Percentiles rank a stretch among this genome's conserved stretches.
Conservation (phyloP, 2,329 filamentous ascomycete species). For the Gremmenia infestans region DNA sequence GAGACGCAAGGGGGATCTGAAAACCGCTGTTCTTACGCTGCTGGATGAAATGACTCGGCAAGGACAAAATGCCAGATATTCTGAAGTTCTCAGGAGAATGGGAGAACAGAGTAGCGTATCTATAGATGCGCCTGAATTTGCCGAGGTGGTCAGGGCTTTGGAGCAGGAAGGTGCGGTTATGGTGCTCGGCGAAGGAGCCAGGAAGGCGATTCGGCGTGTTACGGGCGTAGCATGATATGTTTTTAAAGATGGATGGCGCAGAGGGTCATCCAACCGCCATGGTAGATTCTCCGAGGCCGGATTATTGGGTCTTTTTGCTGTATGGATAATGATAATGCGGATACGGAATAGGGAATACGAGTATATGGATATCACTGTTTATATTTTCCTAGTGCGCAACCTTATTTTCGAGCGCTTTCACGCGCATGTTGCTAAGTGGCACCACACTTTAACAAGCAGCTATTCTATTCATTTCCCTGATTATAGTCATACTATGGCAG, state of each 20-base stretch:
- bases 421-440: too few species aligned
- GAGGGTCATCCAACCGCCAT: background rate
- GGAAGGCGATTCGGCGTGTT: conserved; percentile 75
- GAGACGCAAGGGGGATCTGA: conserved; percentile 76
- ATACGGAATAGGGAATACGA: too few species aligned
- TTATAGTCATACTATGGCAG: too few species aligned
- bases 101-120: conserved; percentile 65
- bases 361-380: too few species aligned
- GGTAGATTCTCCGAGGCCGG: background rate
- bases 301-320: background rate
- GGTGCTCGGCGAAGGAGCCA: conserved; percentile 76
- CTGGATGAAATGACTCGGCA: conserved; percentile 75
- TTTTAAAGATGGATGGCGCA: background rate
- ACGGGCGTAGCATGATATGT: conserved; percentile 42
- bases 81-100: conserved; percentile 71
- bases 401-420: too few species aligned
- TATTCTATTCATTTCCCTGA: too few species aligned
- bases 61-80: conserved; percentile 66
- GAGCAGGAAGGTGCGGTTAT: conserved; percentile 82
- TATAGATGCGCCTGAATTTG: conserved; percentile 76
- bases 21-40: conserved; percentile 67
- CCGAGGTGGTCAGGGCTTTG: conserved; percentile 70
- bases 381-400: too few species aligned
- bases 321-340: too few species aligned
- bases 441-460: too few species aligned